phyloP scores from a whole-genome alignment of 1,284 basidiomycete species.

The Pseudozyma sp. region DNA sequence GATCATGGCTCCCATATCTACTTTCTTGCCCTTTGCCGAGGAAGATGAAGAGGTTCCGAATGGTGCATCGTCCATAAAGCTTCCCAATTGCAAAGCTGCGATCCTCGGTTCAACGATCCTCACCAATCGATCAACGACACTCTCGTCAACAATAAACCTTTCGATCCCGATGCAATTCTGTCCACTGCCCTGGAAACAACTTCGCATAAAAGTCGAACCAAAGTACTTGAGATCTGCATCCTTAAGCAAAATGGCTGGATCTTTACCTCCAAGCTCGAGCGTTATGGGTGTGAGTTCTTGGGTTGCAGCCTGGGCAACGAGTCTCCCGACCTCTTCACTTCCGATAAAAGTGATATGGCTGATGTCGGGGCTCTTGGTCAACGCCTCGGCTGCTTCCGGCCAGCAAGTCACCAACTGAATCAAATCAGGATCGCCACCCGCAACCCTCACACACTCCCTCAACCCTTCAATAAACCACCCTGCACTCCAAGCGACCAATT shows the following conservation, averaged over 20 bases:
- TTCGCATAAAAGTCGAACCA: conserved; percentile 70
- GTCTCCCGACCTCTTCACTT: conserved; percentile 86
- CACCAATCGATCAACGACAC: conserved; percentile 80
- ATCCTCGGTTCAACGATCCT: conserved; percentile 49
- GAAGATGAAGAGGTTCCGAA: conserved; percentile 26
- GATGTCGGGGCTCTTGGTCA: conserved; percentile 83
- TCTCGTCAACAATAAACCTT: conserved; percentile 84
- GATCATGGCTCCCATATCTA: conserved; percentile 85
- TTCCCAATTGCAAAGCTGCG: conserved; percentile 51
- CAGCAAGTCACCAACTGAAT: conserved; percentile 78
- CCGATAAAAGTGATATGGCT: conserved; percentile 86
- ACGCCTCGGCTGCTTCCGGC: conserved; percentile 83
- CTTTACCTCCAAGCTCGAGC: conserved; percentile 83
- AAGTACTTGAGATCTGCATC: conserved; percentile 72
- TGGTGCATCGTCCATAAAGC: conserved; percentile 60
- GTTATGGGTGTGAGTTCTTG: conserved; percentile 87
- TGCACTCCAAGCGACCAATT: conserved; percentile 64
- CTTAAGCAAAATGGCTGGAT: conserved; percentile 73
- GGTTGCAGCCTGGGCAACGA: conserved; percentile 84
- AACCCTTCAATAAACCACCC: conserved; percentile 74
- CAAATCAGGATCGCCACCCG: conserved; percentile 80
- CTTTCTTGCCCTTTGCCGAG: conserved; percentile 36
- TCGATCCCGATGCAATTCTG: conserved; percentile 95
- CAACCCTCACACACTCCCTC: conserved; percentile 71
- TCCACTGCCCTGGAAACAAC: conserved; percentile 79